A percentile compares a stretch with the other conserved stretches of the same genome.
Evolutionary conservation across 768 basidiomycete species (phyloP).

Genomic region (Mycena olivaceomarginata): DNA sequence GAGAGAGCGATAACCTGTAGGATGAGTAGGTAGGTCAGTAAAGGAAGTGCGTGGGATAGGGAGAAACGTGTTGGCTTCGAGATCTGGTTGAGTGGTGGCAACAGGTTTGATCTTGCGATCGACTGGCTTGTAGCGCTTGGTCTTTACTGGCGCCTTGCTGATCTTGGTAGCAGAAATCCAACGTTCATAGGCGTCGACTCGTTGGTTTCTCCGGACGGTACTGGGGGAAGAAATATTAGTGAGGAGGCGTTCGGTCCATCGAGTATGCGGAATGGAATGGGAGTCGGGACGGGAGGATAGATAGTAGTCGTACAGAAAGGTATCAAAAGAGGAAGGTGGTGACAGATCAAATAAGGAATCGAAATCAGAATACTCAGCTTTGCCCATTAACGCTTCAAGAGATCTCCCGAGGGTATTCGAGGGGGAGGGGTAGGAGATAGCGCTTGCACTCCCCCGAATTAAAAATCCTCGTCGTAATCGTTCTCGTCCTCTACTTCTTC

Average conservation of each 20-base stretch:
- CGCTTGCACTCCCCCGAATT: neutral
- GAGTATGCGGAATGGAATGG: neutral
- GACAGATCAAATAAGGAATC: conserved; percentile 41
- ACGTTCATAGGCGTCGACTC: no score
- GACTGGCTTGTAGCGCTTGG: no score
- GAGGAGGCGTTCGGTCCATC: conserved; percentile 27
- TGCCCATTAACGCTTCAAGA: conserved; percentile 39
- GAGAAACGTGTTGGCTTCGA: neutral
- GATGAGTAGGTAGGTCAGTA: conserved; percentile 31
- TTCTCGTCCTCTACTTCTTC: conserved; percentile 18
- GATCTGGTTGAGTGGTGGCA: no score
- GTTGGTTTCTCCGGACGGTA: neutral
- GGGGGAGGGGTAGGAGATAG: conserved; percentile 30
- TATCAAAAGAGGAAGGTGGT: neutral
- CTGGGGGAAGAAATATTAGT: neutral
- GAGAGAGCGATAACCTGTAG: conserved; percentile 30
- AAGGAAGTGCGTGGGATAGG: conserved; percentile 28
- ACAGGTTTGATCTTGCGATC: no score
- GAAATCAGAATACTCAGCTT: conserved; percentile 41
- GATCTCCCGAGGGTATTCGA: conserved; percentile 41
- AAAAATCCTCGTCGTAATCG: conserved; percentile 24
- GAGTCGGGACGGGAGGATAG: neutral
- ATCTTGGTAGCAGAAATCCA: no score
- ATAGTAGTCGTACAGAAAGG: conserved; percentile 14
- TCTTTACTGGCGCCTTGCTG: no score